Evolutionary conservation across 306 rosid species (phyloP).

Genomic region (Rosa chinensis): DNA sequence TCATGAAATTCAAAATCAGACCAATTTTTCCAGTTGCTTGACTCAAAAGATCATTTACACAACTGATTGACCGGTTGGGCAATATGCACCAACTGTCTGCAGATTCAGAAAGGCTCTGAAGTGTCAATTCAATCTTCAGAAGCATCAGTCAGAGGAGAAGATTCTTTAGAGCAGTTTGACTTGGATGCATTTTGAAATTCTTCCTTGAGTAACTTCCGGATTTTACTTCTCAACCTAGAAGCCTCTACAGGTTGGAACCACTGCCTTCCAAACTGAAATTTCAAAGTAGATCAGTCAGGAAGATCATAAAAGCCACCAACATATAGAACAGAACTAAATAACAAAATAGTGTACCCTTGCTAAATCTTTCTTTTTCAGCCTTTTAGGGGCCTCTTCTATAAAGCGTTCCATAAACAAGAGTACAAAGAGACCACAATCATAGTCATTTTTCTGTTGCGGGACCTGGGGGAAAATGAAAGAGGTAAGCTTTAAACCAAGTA

Average conservation of each 20-base stretch:
- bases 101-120: background rate
- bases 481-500: conserved; percentile 1
- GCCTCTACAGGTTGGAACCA: conserved; percentile 95
- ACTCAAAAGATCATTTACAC: conserved; percentile 10
- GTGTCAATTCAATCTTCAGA: conserved; percentile 17
- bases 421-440: conserved; percentile 93
- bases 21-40: conserved; percentile 14
- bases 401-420: conserved; percentile 82
- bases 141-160: conserved; percentile 26
- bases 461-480: conserved; percentile 55
- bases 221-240: conserved; percentile 73
- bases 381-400: conserved; percentile 71
- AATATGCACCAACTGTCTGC: conserved; percentile 7
- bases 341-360: conserved; percentile 53
- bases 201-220: conserved; percentile 49
- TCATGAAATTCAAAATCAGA: conserved; percentile 1
- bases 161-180: conserved; percentile 14
- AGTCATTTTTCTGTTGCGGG: conserved; percentile 92
- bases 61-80: conserved; percentile 13
- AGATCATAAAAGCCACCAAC: background rate
- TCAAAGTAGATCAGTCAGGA: conserved; percentile 18
- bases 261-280: conserved; percentile 67
- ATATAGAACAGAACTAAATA: background rate
- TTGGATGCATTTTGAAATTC: conserved; percentile 47
- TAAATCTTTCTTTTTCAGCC: conserved; percentile 69